Conservation (phyloP, 2,329 filamentous ascomycete genomes). For the Trichoderma cornu-damae region DNA sequence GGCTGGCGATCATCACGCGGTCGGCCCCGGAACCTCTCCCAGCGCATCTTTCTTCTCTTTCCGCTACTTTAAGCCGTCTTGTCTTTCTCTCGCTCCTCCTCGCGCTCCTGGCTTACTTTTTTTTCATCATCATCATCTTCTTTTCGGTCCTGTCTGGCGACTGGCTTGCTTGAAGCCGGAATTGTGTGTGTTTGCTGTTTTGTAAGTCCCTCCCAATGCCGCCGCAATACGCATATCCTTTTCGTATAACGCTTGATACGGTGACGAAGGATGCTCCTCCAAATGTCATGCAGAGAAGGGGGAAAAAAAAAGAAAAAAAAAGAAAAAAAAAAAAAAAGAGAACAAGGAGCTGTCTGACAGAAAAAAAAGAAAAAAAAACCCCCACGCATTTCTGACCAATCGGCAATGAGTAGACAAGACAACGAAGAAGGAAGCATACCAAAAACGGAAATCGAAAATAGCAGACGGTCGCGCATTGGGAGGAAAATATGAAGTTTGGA, state of each 20-base stretch:
- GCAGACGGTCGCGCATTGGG: neutral
- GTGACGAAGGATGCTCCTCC: neutral
- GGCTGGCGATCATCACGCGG: conserved; percentile 22
- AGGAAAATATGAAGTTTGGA: conserved; percentile 54
- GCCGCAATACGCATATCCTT: neutral
- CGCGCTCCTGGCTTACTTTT: neutral
- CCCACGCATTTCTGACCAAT: conserved; percentile 12
- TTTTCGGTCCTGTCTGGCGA: no score
- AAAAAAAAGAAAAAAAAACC: neutral
- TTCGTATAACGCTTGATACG: neutral
- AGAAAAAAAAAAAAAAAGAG: neutral
- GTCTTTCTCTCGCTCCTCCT: neutral
- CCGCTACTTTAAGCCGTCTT: no score
- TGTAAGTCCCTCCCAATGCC: neutral
- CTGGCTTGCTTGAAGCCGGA: neutral
- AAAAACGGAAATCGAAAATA: neutral
- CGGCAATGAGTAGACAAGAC: neutral
- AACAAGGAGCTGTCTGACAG: neutral
- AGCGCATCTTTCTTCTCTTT: neutral
- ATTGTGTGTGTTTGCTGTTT: neutral
- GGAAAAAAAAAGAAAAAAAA: neutral
- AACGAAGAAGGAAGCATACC: neutral
- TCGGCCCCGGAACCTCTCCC: no score
- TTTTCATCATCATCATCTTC: no score
- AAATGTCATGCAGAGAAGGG: neutral